A percentile compares a stretch with the other conserved stretches of the same genome.
phyloP scores from a whole-genome alignment of 2,329 filamentous ascomycete species.

The Penicillium sp. region DNA sequence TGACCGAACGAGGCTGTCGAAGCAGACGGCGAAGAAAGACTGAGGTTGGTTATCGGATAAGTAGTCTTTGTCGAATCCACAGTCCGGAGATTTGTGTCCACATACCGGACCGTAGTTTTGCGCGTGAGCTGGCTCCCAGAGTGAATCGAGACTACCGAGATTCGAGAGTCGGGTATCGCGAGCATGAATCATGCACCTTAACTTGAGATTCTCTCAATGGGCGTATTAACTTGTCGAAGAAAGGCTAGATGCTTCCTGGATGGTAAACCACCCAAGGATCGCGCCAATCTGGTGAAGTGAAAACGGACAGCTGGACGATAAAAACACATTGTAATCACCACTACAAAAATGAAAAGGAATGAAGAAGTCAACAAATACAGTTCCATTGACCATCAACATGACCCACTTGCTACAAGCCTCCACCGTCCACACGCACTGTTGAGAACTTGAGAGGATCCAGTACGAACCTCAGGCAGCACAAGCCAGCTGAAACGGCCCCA shows the following conservation, averaged over 20 bases:
- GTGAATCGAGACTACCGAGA: background rate
- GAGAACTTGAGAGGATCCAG: background rate
- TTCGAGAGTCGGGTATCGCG: background rate
- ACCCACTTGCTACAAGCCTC: background rate
- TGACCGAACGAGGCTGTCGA: background rate
- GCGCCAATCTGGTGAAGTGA: conserved; percentile 3
- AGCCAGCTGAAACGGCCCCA: conserved; percentile 4
- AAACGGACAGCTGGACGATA: background rate
- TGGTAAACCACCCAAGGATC: background rate
- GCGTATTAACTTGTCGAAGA: background rate
- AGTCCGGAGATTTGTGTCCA: background rate
- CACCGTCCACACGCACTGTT: background rate
- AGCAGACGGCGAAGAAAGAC: background rate
- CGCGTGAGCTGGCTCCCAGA: background rate
- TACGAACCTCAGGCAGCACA: conserved; percentile 1
- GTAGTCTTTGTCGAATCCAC: no score
- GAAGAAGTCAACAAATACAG: background rate
- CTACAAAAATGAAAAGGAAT: background rate
- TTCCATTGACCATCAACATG: background rate
- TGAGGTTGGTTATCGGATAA: background rate
- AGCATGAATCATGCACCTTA: background rate
- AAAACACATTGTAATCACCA: background rate
- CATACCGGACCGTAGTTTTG: background rate
- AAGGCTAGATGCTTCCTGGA: background rate
- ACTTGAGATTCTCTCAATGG: no score